Conservation (phyloP, 805 yeast genomes). For the Saturnispora galanensis region DNA sequence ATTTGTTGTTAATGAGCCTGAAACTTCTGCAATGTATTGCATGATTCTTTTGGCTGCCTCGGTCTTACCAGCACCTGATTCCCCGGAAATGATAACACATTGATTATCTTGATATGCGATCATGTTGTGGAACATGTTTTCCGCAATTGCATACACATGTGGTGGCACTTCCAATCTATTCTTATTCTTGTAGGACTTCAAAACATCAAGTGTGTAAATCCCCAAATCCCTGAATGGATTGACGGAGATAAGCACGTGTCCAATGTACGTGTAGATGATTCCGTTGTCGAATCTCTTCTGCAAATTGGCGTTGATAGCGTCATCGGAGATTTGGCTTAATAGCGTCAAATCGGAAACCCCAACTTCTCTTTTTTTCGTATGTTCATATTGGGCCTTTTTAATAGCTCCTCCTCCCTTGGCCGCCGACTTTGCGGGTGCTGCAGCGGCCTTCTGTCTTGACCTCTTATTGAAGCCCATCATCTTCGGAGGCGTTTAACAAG, state of each 20-base stretch:
- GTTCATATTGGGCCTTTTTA: conserved; percentile 85
- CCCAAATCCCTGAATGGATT: conserved; percentile 97
- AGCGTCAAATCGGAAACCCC: conserved; percentile 94
- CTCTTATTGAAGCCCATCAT: conserved; percentile 28
- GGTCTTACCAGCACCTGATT: conserved; percentile 96
- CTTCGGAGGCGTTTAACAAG: not conserved
- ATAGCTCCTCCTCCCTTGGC: conserved; percentile 32
- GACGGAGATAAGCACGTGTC: conserved; percentile 89
- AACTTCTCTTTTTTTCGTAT: conserved; percentile 87
- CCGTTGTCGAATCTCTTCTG: conserved; percentile 84
- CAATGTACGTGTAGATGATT: conserved; percentile 85
- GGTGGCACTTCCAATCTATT: conserved; percentile 96
- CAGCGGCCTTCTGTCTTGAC: conserved; percentile 47
- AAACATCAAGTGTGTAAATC: conserved; percentile 73
- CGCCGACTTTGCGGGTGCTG: conserved; percentile 22
- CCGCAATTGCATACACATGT: conserved; percentile 97
- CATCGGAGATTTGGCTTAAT: conserved; percentile 80
- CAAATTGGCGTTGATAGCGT: conserved; percentile 83
- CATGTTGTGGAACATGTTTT: conserved; percentile 90
- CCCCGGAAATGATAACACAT: conserved; percentile 96
- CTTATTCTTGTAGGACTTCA: conserved; percentile 76
- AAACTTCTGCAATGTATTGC: conserved; percentile 91
- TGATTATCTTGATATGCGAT: conserved; percentile 91
- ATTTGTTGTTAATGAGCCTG: conserved; percentile 55
- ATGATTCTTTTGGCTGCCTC: conserved; percentile 97